Base-by-base conservation (phyloP, 2,329 filamentous ascomycete genomes). In the Huntiella abstrusa region DNA sequence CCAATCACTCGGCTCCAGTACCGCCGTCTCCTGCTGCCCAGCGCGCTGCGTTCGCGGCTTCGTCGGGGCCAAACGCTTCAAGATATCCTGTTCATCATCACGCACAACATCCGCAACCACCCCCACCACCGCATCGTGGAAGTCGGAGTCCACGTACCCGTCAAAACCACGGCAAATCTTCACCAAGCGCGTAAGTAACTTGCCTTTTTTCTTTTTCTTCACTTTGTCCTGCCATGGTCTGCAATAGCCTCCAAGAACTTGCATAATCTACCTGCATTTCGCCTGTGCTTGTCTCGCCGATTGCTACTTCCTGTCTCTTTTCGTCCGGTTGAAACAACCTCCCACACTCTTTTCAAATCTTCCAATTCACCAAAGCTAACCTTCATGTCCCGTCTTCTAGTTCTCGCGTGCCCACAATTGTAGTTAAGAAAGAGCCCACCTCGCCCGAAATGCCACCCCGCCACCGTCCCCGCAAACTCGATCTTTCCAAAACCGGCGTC, bases 391-490 rank as follows among this genome's bases (percentile, higher is more conserved):
- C 22, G 7, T 6, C 62, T 70, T 68, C 63, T 67, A 71, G 59
- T 62, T 65, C 60, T 60, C 69, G 64, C 40, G 61, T 63, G 22
- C 83, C 83, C 36, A 87, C 84, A 64, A 92, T 95, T 52, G 73
- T 93, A 53, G 87, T 98, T 50, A 96, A 96, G 70, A 95, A 95
- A 64, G 91, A 98, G 62, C 87, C 87, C 33, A 75, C 81, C 37
- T 95, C 88, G 41, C 88, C 88, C 46, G 81, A 81, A 52, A 75
- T 91, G 56, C 70, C 76, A 45, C 73, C 76, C 50, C 74, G 83
- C 44, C 83, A 84, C 56, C 73, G 83, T 49, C 83, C 83, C 11
- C 74, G 80, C 56, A 80, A 76, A 57, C 71, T 92, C 48, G 83
- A 91, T 60, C 71, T 92, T 32, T 83, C 83, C 52, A 79, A 78